Evolutionary conservation across 805 yeast genomes (phyloP).

Genomic region (Saccharomycopsis synnaedendra): DNA sequence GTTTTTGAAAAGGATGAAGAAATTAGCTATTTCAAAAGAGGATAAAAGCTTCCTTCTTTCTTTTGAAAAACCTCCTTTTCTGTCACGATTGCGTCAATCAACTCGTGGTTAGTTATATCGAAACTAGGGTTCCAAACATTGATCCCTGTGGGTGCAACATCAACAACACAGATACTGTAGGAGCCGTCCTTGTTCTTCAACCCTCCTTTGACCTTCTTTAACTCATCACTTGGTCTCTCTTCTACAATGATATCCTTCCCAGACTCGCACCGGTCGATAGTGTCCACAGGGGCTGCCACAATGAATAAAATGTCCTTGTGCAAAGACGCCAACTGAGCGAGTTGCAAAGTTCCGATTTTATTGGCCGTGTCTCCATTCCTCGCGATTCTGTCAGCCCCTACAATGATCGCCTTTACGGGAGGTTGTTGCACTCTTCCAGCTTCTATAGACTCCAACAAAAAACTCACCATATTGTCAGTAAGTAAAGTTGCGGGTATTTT

Average conservation of each 20-base stretch:
- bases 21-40: too few relatives aligned
- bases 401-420: slow-evolving; percentile 81
- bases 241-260: slow-evolving; percentile 81
- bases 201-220: slow-evolving; percentile 68
- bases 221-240: slow-evolving; percentile 72
- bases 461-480: slow-evolving; percentile 87
- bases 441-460: slow-evolving; percentile 40
- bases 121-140: slow-evolving; percentile 94
- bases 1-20: too few relatives aligned
- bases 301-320: slow-evolving; percentile 65
- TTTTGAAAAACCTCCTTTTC: slow-evolving; percentile 56
- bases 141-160: slow-evolving; percentile 77
- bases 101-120: slow-evolving; percentile 77
- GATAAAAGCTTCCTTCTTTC: slow-evolving; percentile 16
- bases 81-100: slow-evolving; percentile 84
- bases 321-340: slow-evolving; percentile 60
- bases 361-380: slow-evolving; percentile 93
- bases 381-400: slow-evolving; percentile 93
- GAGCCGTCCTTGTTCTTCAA: slow-evolving; percentile 25
- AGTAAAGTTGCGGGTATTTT: slow-evolving; percentile 78
- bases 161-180: slow-evolving; percentile 35
- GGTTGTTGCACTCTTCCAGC: slow-evolving; percentile 21
- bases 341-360: slow-evolving; percentile 89
- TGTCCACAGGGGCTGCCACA: slow-evolving; percentile 92
- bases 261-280: slow-evolving; percentile 60